Evolutionary conservation across 495 filamentous ascomycete species (phyloP).

Genomic region (Lichina pygmaea): DNA sequence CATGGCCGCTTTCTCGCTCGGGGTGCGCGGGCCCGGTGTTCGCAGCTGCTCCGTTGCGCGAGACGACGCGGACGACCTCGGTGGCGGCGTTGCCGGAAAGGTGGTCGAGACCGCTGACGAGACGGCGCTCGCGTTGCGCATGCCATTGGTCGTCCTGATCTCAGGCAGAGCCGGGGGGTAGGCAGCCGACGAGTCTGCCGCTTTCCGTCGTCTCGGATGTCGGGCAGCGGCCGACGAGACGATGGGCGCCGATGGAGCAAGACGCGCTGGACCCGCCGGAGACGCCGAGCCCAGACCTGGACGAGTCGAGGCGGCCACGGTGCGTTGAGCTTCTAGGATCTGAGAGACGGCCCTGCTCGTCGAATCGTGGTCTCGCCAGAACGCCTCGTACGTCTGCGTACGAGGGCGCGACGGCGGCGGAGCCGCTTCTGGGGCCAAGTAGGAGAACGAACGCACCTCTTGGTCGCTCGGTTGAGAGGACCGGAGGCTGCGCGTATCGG

Average conservation of each 20-base stretch:
- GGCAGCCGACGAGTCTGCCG: too few relatives aligned
- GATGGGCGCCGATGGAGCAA: background rate
- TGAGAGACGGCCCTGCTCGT: background rate
- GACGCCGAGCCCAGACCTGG: background rate
- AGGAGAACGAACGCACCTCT: background rate
- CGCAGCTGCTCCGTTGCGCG: conserved; percentile 2
- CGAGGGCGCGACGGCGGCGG: conserved; percentile 13
- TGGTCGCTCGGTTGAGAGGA: conserved; percentile 4
- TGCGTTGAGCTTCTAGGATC: background rate
- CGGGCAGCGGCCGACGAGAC: background rate
- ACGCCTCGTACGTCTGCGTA: conserved; percentile 14
- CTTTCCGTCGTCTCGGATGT: background rate
- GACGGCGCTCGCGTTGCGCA: background rate
- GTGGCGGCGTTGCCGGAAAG: conserved; percentile 11
- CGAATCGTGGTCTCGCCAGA: conserved; percentile 16
- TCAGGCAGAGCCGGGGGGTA: too few relatives aligned
- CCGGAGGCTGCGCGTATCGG: background rate
- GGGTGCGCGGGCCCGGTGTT: conserved; percentile 9
- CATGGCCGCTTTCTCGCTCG: conserved; percentile 37
- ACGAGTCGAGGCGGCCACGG: background rate
- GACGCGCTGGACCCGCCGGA: background rate
- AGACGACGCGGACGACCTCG: conserved; percentile 12
- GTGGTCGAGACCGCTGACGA: conserved; percentile 10
- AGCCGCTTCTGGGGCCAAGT: conserved; percentile 7
- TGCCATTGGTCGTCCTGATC: background rate